Conservation (phyloP, 352 stramenopile species). For the Globisporangium takayamanum region DNA sequence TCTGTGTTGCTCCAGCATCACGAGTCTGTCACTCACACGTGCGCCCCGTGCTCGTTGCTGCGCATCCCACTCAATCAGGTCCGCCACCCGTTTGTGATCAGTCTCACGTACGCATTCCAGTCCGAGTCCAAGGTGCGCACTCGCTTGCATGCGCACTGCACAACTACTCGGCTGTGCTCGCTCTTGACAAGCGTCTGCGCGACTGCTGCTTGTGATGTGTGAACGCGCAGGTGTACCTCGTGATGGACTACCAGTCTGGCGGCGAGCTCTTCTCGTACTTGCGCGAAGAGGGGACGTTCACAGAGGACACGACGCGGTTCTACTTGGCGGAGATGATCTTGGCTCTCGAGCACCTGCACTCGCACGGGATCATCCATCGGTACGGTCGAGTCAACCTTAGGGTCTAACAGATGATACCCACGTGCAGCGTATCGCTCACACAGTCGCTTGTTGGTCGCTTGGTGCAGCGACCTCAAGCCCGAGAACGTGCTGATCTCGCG, state of each 20-base stretch:
- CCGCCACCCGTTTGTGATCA: slow-evolving; percentile 76
- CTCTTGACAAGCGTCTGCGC: not conserved
- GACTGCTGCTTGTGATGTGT: not conserved
- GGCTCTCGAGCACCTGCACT: slow-evolving; percentile 74
- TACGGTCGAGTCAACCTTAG: slow-evolving; percentile 10
- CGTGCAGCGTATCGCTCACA: not conserved
- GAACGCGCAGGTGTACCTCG: slow-evolving; percentile 47
- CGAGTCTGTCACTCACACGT: not conserved
- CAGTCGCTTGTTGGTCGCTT: not conserved
- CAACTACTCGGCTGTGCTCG: not conserved
- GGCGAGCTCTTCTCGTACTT: slow-evolving; percentile 79
- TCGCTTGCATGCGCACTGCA: not conserved
- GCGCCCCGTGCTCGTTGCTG: not conserved
- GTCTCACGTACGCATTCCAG: slow-evolving; percentile 73
- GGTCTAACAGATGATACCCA: not conserved
- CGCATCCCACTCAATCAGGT: slow-evolving; percentile 26
- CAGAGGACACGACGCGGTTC: slow-evolving; percentile 62
- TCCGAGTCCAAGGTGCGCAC: slow-evolving; percentile 66
- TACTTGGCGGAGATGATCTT: slow-evolving; percentile 85
- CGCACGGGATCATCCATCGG: slow-evolving; percentile 79
- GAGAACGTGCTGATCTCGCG: slow-evolving; percentile 90
- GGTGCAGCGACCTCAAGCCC: slow-evolving; percentile 79
- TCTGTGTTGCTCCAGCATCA: not conserved
- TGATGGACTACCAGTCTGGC: slow-evolving; percentile 78
- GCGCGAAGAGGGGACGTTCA: slow-evolving; percentile 59